Evolutionary conservation across 805 yeast genomes (phyloP).

Genomic region (Teunomyces lycoperdinae): DNA sequence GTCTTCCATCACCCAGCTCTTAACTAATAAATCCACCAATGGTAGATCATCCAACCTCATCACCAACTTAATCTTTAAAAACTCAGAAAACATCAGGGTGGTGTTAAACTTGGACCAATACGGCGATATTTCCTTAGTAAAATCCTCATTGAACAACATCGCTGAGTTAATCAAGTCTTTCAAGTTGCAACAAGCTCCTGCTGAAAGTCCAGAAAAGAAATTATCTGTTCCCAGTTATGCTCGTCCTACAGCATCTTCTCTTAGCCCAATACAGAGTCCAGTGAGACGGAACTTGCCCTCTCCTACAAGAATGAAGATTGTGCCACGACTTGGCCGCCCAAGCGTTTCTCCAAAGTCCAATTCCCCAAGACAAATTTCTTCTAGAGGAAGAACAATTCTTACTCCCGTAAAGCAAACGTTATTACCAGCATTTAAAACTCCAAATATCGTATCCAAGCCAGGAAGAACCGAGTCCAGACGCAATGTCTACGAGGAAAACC

Average conservation of each 20-base stretch:
- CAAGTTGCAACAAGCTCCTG: slow-evolving; percentile 5
- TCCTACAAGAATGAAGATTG: slow-evolving; percentile 9
- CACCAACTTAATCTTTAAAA: slow-evolving; percentile 25
- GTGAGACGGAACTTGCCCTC: slow-evolving; percentile 6
- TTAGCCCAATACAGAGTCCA: slow-evolving; percentile 10
- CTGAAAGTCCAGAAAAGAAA: not conserved
- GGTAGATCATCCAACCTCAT: slow-evolving; percentile 25
- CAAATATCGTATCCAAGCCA: slow-evolving; percentile 8
- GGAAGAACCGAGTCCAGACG: no score
- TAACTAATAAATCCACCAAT: slow-evolving; percentile 11
- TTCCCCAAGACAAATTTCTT: not conserved
- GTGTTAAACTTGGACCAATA: slow-evolving; percentile 26
- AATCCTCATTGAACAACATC: slow-evolving; percentile 25
- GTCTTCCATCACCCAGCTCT: slow-evolving; percentile 26
- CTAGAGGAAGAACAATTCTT: not conserved
- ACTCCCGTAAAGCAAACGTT: not conserved
- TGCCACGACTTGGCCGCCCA: slow-evolving; percentile 7
- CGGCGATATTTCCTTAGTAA: slow-evolving; percentile 23
- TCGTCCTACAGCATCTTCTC: slow-evolving; percentile 29
- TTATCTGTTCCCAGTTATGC: slow-evolving; percentile 21
- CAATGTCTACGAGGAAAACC: slow-evolving; percentile 11
- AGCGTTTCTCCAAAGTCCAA: slow-evolving; percentile 6
- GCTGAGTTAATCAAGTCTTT: slow-evolving; percentile 20
- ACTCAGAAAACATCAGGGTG: slow-evolving; percentile 14
- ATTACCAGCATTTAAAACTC: not conserved